Conservation (phyloP, 441 rosid genomes). For the Raphanus hybrid region DNA sequence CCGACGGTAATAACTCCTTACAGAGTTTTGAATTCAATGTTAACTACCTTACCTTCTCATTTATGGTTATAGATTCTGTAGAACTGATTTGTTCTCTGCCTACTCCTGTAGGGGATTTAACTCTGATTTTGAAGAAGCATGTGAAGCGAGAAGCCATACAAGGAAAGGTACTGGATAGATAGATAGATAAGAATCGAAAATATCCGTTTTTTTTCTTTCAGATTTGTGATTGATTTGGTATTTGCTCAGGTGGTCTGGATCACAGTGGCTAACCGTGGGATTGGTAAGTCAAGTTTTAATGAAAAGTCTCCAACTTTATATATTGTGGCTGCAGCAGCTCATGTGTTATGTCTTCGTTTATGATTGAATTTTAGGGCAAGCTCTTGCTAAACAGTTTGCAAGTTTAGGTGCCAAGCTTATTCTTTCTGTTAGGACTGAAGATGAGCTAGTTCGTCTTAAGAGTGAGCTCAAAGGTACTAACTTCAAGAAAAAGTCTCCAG, state of each 20-base stretch:
- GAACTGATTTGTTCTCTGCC: slow-evolving; percentile 3
- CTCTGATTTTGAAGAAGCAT: slow-evolving; percentile 66
- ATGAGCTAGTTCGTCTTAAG: slow-evolving; percentile 75
- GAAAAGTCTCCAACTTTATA: background rate
- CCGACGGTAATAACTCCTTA: slow-evolving; percentile 53
- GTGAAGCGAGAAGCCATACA: slow-evolving; percentile 75
- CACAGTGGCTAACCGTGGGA: no score
- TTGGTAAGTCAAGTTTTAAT: background rate
- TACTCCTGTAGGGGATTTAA: slow-evolving; percentile 65
- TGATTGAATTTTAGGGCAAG: no score
- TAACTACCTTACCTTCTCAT: background rate
- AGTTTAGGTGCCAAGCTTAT: slow-evolving; percentile 87
- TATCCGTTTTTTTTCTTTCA: background rate
- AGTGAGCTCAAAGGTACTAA: slow-evolving; percentile 65
- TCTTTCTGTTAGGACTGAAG: slow-evolving; percentile 77
- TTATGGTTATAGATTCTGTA: background rate
- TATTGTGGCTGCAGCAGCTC: no score
- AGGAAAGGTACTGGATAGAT: slow-evolving; percentile 57
- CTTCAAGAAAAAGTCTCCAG: slow-evolving; percentile 1
- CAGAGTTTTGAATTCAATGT: no score
- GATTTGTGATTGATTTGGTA: no score
- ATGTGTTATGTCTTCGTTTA: background rate
- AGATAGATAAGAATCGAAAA: no score
- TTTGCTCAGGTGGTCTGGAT: background rate
- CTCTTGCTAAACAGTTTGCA: slow-evolving; percentile 75